Evolutionary conservation across 176 grass and related monocot species (phyloP).

Genomic region (Hyparrhenia diplandra): DNA sequence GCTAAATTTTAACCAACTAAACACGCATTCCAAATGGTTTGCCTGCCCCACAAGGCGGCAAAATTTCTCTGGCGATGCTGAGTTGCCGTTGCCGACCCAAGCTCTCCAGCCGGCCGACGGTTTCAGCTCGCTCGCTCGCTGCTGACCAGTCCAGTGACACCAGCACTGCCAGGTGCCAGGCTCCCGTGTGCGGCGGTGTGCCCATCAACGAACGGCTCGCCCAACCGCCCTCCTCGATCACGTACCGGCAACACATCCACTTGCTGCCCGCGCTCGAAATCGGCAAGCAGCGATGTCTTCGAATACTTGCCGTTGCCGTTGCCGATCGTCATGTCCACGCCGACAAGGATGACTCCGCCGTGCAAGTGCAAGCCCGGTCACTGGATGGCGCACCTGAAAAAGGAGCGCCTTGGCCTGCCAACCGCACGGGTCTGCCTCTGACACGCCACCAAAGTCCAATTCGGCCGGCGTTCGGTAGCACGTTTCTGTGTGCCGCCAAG

Average conservation of each 20-base stretch:
- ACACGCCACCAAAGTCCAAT: neutral
- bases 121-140: neutral
- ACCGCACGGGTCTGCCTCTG: neutral
- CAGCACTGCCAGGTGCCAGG: neutral
- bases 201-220: neutral
- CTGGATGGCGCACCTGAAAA: neutral
- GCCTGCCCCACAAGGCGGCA: too few species aligned
- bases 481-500: neutral
- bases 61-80: neutral
- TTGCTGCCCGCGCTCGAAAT: neutral
- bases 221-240: slow-evolving; percentile 30
- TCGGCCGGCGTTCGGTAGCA: neutral
- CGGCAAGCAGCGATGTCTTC: slow-evolving; percentile 32
- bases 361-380: neutral
- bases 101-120: neutral
- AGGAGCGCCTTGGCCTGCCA: neutral
- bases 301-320: neutral
- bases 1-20: too few species aligned
- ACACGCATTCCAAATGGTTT: too few species aligned
- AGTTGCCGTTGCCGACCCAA: neutral
- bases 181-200: neutral
- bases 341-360: neutral
- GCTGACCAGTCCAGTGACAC: neutral
- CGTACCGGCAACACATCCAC: neutral
- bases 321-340: neutral